phyloP scores from a whole-genome alignment of 139 green algal genomes.

The Nannochloris sp. region DNA sequence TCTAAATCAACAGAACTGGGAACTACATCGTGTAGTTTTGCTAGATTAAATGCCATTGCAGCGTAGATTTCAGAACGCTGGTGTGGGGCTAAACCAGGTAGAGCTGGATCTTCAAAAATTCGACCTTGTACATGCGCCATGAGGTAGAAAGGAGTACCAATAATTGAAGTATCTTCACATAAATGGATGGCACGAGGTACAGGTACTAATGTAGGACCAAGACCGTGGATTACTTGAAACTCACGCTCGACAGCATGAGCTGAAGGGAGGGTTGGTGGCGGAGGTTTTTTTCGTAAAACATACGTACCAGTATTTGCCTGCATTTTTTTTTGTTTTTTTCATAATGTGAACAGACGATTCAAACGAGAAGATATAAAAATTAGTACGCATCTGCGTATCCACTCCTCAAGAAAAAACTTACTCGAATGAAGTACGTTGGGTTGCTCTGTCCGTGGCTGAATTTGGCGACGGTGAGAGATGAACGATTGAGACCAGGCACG shows the following conservation, averaged over 20 bases:
- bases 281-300: constrained; percentile 96
- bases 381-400: background rate
- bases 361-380: background rate
- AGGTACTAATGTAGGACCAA: constrained; percentile 58
- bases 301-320: constrained; percentile 31
- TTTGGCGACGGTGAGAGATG: constrained; percentile 29
- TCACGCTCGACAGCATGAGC: constrained; percentile 94
- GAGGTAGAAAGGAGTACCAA: constrained; percentile 95
- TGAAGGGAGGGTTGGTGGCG: constrained; percentile 78
- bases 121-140: constrained; percentile 71
- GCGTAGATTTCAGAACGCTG: constrained; percentile 38
- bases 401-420: constrained; percentile 1
- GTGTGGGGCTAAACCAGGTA: constrained; percentile 44
- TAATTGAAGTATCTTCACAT: constrained; percentile 64
- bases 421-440: constrained; percentile 88
- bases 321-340: background rate
- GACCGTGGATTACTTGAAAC: constrained; percentile 53
- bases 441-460: constrained; percentile 91
- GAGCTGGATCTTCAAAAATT: constrained; percentile 68
- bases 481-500: background rate
- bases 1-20: constrained; percentile 40
- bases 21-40: constrained; percentile 70
- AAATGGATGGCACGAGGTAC: constrained; percentile 70
- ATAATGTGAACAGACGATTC: too few relatives aligned
- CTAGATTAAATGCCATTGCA: constrained; percentile 60